Evolutionary conservation across 208 protist genomes (phyloP), one percentile per base, ranked within the genome.

Genomic region (Wallacemonas collosoma): DNA sequence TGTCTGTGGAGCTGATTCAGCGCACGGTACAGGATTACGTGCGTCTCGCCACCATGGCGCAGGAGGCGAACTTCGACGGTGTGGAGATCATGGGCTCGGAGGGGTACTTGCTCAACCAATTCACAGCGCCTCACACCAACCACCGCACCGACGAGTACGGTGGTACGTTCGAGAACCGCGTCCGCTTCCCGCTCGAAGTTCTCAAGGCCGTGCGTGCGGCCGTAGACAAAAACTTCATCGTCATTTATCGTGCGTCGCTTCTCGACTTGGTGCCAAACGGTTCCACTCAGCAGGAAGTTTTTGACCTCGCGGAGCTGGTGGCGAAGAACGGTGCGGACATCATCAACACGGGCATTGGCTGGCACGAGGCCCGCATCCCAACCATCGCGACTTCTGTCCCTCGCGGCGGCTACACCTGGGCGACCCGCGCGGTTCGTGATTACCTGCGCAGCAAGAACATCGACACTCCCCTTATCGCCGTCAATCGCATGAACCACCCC

Each of bases 271-370:
- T 97, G 43, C 81, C 88, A 38, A 81, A 92, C 61, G 90, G 93
- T 15, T 85, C 76, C 70, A 84, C 85, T 44, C 86, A 89, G 71
- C 79, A 85, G 68, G 89, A 97, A 71, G 76, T 91, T 36, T 81
- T 83, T 14, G 45, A 68, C 50, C 68, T 97, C 6, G 91, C 87
- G 36, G 81, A 95, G 78, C 79, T 68, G 44, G 79, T 95, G 47
- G 77, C 85, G 48, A 68, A 70, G 38, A 79, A 64, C 55, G 91
- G 91, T 12, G 90, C 82, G 6, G 77, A 87, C 68, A 91, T 97
- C 77, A 87, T 97, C 72, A 97, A 97, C 84, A 94, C 84, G 12
- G 93, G 89, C 70, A 94, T 95, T 66, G 92, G 93, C 51, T 97
- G 93, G 90, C 93, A 97, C 79, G 93, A 97, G 76, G 90, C 90